Evolutionary conservation across 495 filamentous ascomycete genomes (phyloP), one percentile per base, ranked within the genome.

Genomic region (Polyplosphaeria fusca): DNA sequence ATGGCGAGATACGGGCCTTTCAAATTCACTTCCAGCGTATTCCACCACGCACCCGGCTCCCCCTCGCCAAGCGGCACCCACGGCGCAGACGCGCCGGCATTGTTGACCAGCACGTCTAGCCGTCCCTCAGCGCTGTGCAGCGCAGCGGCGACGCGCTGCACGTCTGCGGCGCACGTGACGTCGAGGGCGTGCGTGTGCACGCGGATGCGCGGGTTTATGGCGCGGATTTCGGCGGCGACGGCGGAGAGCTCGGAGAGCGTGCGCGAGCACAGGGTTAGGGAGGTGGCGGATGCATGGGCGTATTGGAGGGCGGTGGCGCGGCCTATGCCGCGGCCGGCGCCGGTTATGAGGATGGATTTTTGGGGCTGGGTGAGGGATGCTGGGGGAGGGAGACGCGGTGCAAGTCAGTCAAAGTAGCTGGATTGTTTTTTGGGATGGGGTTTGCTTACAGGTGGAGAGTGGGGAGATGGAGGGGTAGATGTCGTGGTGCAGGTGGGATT

Each of bases 71-170:
- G 63, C 0, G 61, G 68, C 5, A 16, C 28, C 67, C 64, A 76
- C 1, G 55, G 37, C 18, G 71, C 69, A 9, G 77, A 55, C 28
- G 64, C 58, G 19, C 74, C 81, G 0, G 80, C 79, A 45, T 83
- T 82, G 64, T 80, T 82, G 60, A 83, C 66, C 13, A 84, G 61
- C 39, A 84, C 72, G 48, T 84, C 79, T 0, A 82, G 52, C 0
- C 65, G 60, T 3, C 73, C 73, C 50, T 67, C 64, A 39, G 74
- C 70, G 0, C 42, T 38, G 30, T 67, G 25, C 19, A 70, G 68
- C 3, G 71, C 60, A 9, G 66, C 27, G 3, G 64, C 47, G 3
- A 66, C 73, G 0, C 70, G 71, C 1, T 52, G 51, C 3, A 79
- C 74, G 43, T 60, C 70, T 1, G 64, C 61, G 18, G 60, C 52